Conservation (phyloP, 495 filamentous ascomycete genomes). For the Hypoxylon lienhwacheense region DNA sequence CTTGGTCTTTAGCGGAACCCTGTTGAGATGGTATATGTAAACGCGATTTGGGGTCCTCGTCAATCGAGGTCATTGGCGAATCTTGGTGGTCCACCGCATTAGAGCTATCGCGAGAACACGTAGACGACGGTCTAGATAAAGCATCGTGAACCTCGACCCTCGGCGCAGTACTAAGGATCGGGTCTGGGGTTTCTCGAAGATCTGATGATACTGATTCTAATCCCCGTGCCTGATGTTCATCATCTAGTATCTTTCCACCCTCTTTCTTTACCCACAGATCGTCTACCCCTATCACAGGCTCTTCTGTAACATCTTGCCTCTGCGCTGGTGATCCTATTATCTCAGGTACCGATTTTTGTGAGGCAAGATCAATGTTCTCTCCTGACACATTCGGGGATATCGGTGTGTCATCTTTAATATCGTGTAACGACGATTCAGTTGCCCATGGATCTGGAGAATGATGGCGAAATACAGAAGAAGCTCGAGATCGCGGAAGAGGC, state of each 20-base stretch:
- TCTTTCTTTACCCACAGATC: background rate
- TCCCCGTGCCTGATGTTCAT: background rate
- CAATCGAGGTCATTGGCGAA: conserved; percentile 57
- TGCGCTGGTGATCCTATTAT: background rate
- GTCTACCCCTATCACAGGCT: background rate
- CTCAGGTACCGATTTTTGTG: background rate
- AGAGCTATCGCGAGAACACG: conserved; percentile 46
- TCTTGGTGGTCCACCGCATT: conserved; percentile 45
- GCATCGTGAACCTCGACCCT: conserved; percentile 26
- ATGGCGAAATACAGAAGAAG: conserved; percentile 43
- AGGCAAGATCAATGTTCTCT: background rate
- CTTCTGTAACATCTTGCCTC: background rate
- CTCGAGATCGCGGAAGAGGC: conserved; percentile 39
- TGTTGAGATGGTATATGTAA: conserved; percentile 32
- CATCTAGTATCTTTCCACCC: background rate
- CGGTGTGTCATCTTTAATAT: background rate
- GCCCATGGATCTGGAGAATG: conserved; percentile 59
- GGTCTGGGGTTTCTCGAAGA: background rate
- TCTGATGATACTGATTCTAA: background rate
- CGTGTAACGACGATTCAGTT: conserved; percentile 35
- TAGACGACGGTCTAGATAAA: conserved; percentile 45
- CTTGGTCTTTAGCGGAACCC: conserved; percentile 48
- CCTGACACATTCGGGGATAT: conserved; percentile 6
- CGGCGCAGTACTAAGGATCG: conserved; percentile 4
- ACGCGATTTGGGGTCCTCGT: conserved; percentile 49